phyloP scores from a whole-genome alignment of 805 yeast genomes.

The Candida krabiensis region DNA sequence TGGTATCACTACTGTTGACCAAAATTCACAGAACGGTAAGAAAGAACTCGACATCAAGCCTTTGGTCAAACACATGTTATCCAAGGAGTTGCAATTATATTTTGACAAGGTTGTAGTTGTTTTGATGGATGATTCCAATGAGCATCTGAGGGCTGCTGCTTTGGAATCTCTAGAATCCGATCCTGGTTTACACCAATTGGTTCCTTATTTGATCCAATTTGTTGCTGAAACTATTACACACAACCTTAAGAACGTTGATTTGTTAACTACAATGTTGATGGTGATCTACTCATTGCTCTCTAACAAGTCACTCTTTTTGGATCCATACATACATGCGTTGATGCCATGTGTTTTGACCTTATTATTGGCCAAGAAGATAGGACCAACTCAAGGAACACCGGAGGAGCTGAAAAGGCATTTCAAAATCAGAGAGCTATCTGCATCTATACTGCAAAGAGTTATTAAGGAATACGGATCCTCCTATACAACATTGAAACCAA shows the following conservation, averaged over 20 bases:
- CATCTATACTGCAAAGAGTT: conserved; percentile 77
- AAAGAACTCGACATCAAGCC: conserved; percentile 74
- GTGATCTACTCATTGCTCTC: conserved; percentile 81
- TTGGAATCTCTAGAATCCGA: conserved; percentile 81
- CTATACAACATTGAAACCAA: conserved; percentile 85
- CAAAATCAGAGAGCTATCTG: conserved; percentile 85
- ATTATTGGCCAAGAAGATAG: conserved; percentile 85
- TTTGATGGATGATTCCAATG: conserved; percentile 57
- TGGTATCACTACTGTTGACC: conserved; percentile 29
- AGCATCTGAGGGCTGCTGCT: conserved; percentile 72
- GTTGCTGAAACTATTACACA: conserved; percentile 94
- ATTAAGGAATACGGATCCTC: conserved; percentile 77
- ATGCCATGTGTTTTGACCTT: conserved; percentile 96
- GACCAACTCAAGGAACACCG: conserved; percentile 34
- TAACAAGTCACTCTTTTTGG: conserved; percentile 83
- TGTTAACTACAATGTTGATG: conserved; percentile 82
- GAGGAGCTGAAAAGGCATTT: conserved; percentile 35
- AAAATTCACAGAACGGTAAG: conserved; percentile 29
- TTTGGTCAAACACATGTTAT: conserved; percentile 88
- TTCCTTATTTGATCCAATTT: conserved; percentile 95
- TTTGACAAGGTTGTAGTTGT: conserved; percentile 89
- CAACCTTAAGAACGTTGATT: conserved; percentile 68
- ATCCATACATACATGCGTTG: conserved; percentile 93
- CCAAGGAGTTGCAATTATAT: conserved; percentile 90
- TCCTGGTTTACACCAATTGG: conserved; percentile 94